Evolutionary conservation across 208 protist genomes (phyloP).

Genomic region (Hexamita inflata): DNA sequence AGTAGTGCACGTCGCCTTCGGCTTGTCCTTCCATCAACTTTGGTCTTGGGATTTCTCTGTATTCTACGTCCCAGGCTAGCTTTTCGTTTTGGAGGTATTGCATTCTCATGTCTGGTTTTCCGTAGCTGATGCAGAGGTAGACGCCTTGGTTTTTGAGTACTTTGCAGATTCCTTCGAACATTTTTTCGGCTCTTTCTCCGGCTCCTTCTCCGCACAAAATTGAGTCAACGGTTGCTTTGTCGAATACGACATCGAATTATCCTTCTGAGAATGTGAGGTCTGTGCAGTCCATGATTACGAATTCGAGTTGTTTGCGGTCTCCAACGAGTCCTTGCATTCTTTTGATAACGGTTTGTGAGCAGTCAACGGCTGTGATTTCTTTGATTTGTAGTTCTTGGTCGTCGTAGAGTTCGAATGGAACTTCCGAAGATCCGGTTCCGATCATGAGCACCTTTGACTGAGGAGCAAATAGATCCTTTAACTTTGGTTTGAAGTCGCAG

Average conservation of each 20-base stretch:
- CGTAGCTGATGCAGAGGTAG: slow-evolving; percentile 21
- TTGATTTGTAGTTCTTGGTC: not conserved
- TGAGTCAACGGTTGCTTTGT: slow-evolving; percentile 20
- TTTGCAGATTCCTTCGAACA: not conserved
- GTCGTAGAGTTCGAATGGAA: slow-evolving; percentile 23
- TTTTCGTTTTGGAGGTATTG: slow-evolving; percentile 1
- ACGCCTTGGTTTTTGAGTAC: slow-evolving; percentile 5
- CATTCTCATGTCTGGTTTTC: slow-evolving; percentile 23
- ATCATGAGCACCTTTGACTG: not conserved
- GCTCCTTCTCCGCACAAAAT: slow-evolving; percentile 1
- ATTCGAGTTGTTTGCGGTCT: slow-evolving; percentile 3
- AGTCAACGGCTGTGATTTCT: slow-evolving; percentile 9
- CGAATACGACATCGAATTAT: slow-evolving; percentile 8
- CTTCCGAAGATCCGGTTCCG: slow-evolving; percentile 2
- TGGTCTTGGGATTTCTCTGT: not conserved
- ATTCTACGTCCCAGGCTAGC: slow-evolving; percentile 15
- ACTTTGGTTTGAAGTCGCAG: not conserved
- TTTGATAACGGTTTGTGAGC: not conserved
- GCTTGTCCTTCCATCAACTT: not conserved
- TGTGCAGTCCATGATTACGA: not conserved
- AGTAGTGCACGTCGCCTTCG: not conserved
- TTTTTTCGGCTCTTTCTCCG: not conserved
- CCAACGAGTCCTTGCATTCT: slow-evolving; percentile 6
- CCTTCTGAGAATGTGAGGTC: not conserved
- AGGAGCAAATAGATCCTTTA: slow-evolving; percentile 2